A percentile compares a stretch with the other conserved stretches of the same genome.
These are phyloP conservation scores for Tolypocladium cylindrosporum DNA, from an alignment of 2,329 filamentous ascomycete species.

Conservation along the genomic window DNA sequence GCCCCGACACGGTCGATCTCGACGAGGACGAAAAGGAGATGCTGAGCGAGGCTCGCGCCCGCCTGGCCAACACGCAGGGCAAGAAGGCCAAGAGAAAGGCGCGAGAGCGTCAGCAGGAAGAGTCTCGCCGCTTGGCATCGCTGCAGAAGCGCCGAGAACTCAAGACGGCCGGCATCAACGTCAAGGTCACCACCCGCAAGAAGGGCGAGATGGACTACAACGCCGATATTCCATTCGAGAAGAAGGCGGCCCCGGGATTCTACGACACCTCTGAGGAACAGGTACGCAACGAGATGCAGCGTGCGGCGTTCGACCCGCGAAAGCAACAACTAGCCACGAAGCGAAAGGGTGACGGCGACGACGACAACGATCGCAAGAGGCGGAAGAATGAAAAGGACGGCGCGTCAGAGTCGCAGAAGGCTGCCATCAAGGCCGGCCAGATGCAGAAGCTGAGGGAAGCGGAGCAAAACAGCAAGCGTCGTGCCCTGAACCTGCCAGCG, in stretches of 20 bases:
- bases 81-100: constrained; percentile 99
- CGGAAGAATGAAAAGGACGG: constrained; percentile 81
- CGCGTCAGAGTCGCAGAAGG: constrained; percentile 69
- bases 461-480: constrained; percentile 90
- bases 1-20: constrained; percentile 93
- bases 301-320: constrained; percentile 79
- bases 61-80: constrained; percentile 93
- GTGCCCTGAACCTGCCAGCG: constrained; percentile 69
- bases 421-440: constrained; percentile 86
- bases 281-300: constrained; percentile 69
- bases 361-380: constrained; percentile 70
- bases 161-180: constrained; percentile 96
- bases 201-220: constrained; percentile 99
- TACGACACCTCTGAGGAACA: constrained; percentile 87
- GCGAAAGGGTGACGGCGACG: constrained; percentile 88
- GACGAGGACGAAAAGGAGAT: constrained; percentile 99
- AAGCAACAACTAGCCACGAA: constrained; percentile 89
- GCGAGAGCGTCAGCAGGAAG: constrained; percentile 87
- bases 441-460: constrained; percentile 92
- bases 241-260: constrained; percentile 78
- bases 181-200: constrained; percentile 86
- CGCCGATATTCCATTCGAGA: constrained; percentile 96
- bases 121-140: constrained; percentile 79
- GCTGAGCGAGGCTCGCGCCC: constrained; percentile 92
- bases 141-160: constrained; percentile 93